A percentile compares a stretch with the other conserved stretches of the same genome.
Conservation (phyloP, 176 grass and related monocot species). For the Carex pumila region DNA sequence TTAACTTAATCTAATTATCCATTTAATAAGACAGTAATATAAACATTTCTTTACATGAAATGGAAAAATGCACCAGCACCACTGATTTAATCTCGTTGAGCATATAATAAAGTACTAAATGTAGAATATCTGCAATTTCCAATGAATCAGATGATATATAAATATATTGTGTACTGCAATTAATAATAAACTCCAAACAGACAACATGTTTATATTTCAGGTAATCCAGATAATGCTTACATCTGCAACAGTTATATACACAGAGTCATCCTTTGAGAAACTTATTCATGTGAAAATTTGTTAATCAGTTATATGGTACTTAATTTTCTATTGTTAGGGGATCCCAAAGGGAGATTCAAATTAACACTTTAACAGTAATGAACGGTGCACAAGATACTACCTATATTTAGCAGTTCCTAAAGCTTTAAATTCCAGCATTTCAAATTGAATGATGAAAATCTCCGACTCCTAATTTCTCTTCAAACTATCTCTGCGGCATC, state of each 20-base stretch:
- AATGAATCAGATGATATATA: not conserved
- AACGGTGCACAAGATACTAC: not conserved
- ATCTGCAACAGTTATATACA: not conserved
- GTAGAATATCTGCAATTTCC: not conserved
- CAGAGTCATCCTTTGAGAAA: not conserved
- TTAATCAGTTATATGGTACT: not conserved
- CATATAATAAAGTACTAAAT: not conserved
- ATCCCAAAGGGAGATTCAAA: conserved; percentile 16
- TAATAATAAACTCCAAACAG: not conserved
- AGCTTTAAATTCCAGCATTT: not conserved
- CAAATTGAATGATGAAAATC: not conserved
- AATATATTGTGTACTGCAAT: not conserved
- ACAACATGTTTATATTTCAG: not conserved
- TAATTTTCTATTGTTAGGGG: conserved; percentile 21
- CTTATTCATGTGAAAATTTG: not conserved
- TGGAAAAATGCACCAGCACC: not conserved
- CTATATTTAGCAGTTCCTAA: conserved; percentile 16
- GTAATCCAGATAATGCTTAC: not conserved
- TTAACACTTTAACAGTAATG: conserved; percentile 9
- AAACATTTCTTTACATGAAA: not conserved
- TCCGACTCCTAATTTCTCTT: conserved; percentile 5
- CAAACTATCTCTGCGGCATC: conserved; percentile 14
- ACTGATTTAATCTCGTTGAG: not conserved
- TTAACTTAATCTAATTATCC: not conserved
- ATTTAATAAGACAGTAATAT: not conserved